Evolutionary conservation across 768 basidiomycete species (phyloP).

Genomic region (Omphalotus guepiniiformis): DNA sequence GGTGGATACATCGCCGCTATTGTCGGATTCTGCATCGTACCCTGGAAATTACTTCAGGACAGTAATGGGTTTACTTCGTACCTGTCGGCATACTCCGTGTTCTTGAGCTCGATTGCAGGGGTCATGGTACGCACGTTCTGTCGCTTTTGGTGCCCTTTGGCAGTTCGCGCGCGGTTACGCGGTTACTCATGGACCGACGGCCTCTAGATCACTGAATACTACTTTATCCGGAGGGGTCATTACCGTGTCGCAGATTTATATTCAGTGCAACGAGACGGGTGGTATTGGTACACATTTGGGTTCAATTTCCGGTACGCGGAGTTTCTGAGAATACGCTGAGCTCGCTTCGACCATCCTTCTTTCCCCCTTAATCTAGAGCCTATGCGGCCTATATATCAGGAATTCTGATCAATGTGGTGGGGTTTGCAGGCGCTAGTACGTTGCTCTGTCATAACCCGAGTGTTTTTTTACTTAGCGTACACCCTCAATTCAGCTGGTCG

Average conservation of each 20-base stretch:
- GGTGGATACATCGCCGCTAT: conserved; percentile 82
- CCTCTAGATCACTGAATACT: conserved; percentile 71
- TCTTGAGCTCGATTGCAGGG: conserved; percentile 75
- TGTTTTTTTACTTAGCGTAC: background rate
- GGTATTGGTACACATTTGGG: conserved; percentile 75
- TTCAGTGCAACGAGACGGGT: conserved; percentile 45
- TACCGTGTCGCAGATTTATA: conserved; percentile 75
- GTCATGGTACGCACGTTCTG: conserved; percentile 53
- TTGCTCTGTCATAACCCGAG: conserved; percentile 11
- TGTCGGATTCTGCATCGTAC: conserved; percentile 70
- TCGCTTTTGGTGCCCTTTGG: background rate
- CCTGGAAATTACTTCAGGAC: conserved; percentile 71
- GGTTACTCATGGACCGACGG: background rate
- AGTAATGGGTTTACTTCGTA: conserved; percentile 79
- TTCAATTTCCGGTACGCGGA: conserved; percentile 60
- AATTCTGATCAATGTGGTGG: conserved; percentile 79
- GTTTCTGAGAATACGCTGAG: conserved; percentile 7
- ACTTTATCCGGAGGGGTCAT: conserved; percentile 64
- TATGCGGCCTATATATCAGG: conserved; percentile 68
- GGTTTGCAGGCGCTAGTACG: conserved; percentile 72
- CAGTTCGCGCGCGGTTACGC: background rate
- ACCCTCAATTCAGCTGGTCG: conserved; percentile 40
- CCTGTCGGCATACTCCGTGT: conserved; percentile 78
- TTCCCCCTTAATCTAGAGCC: conserved; percentile 33
- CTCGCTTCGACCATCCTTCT: conserved; percentile 1